Conservation (phyloP, 2,329 filamentous ascomycete species). For the Aspergillus fischeri region DNA sequence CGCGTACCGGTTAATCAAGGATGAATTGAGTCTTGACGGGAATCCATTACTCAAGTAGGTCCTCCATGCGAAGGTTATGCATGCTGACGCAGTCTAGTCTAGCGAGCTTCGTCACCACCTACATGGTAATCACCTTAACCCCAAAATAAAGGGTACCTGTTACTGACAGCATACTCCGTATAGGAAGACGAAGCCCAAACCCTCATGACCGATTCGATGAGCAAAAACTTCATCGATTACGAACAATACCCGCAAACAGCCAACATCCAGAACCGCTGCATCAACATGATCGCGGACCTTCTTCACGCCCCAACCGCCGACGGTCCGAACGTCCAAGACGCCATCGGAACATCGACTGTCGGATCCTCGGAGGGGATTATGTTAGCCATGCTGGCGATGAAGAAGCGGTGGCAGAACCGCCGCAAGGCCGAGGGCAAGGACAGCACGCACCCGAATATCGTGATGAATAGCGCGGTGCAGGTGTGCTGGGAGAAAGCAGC, state of each 20-base stretch:
- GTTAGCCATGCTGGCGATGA: slow-evolving; percentile 68
- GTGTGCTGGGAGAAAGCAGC: slow-evolving; percentile 71
- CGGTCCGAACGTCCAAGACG: slow-evolving; percentile 49
- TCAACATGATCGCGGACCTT: slow-evolving; percentile 64
- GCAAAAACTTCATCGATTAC: slow-evolving; percentile 69
- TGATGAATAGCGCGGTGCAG: slow-evolving; percentile 71
- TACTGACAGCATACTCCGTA: neutral
- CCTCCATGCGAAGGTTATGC: slow-evolving; percentile 3
- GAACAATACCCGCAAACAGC: slow-evolving; percentile 61
- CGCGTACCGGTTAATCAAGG: slow-evolving; percentile 61
- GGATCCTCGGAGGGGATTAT: slow-evolving; percentile 69
- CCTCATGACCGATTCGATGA: slow-evolving; percentile 64
- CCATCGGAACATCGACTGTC: slow-evolving; percentile 66
- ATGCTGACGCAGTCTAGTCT: neutral
- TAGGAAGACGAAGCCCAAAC: slow-evolving; percentile 58
- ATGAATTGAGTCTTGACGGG: slow-evolving; percentile 62
- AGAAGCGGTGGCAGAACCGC: slow-evolving; percentile 67
- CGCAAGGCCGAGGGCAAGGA: slow-evolving; percentile 59
- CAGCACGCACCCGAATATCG: slow-evolving; percentile 62
- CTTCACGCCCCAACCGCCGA: slow-evolving; percentile 55
- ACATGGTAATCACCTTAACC: slow-evolving; percentile 44
- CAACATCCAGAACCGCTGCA: slow-evolving; percentile 62
- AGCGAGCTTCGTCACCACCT: slow-evolving; percentile 64
- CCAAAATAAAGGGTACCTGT: neutral
- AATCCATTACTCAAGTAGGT: slow-evolving; percentile 64